Conservation (phyloP, 2,329 filamentous ascomycete genomes). For the Diplodia sapinea region DNA sequence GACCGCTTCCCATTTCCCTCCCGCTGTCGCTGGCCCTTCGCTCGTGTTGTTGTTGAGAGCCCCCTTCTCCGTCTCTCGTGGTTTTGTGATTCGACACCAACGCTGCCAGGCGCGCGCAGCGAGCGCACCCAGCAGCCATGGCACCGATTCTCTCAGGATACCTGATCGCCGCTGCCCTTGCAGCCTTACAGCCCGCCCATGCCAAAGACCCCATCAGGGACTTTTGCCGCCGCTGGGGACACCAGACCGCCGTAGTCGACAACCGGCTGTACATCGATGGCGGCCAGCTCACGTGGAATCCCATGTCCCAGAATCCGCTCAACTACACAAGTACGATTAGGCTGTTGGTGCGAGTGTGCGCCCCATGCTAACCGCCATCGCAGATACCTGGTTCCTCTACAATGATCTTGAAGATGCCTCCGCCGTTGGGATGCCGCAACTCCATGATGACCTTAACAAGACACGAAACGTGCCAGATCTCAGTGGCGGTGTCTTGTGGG, state of each 20-base stretch:
- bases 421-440: slow-evolving; percentile 53
- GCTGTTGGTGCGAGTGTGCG: neutral
- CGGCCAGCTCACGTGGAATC: slow-evolving; percentile 63
- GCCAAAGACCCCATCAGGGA: slow-evolving; percentile 58
- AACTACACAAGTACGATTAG: slow-evolving; percentile 62
- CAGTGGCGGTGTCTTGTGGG: slow-evolving; percentile 61
- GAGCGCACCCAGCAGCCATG: slow-evolving; percentile 43
- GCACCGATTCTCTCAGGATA: slow-evolving; percentile 40
- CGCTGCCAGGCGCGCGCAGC: slow-evolving; percentile 28
- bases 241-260: slow-evolving; percentile 67
- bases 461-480: slow-evolving; percentile 62
- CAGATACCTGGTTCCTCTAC: slow-evolving; percentile 63
- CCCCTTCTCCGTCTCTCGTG: neutral
- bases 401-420: slow-evolving; percentile 59
- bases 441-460: slow-evolving; percentile 65
- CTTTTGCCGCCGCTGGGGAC: slow-evolving; percentile 58
- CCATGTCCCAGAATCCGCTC: slow-evolving; percentile 53
- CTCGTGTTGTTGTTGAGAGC: slow-evolving; percentile 6
- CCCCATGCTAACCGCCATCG: neutral
- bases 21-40: slow-evolving; percentile 8
- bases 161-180: slow-evolving; percentile 40
- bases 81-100: slow-evolving; percentile 35
- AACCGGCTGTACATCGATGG: slow-evolving; percentile 67
- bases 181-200: slow-evolving; percentile 39
- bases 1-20: slow-evolving; percentile 16